These are phyloP conservation scores for Penicillium thymicola DNA, from an alignment of 2,329 filamentous ascomycete genomes.

Conservation along the genomic window DNA sequence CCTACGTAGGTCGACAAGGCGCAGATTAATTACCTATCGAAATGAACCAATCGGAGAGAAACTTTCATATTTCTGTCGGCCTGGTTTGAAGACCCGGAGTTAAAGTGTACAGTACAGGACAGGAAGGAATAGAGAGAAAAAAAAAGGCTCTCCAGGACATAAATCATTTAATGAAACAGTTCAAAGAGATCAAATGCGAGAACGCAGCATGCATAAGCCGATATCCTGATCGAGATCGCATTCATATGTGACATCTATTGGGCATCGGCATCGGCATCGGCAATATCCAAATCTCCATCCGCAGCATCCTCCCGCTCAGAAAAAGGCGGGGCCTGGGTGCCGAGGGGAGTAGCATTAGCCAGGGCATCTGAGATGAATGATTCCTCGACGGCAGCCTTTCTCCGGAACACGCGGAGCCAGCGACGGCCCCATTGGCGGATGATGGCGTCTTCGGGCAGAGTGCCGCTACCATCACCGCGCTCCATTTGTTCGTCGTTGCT, in stretches of 20 bases:
- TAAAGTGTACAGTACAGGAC: slow-evolving; percentile 12
- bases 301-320: slow-evolving; percentile 21
- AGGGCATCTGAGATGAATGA: slow-evolving; percentile 59
- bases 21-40: not conserved
- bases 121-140: not conserved
- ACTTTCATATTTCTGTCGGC: slow-evolving; percentile 1
- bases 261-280: slow-evolving; percentile 30
- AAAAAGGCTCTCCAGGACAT: slow-evolving; percentile 2
- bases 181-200: slow-evolving; percentile 1
- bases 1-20: not conserved
- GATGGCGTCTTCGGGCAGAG: slow-evolving; percentile 57
- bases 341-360: slow-evolving; percentile 46
- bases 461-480: slow-evolving; percentile 52
- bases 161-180: slow-evolving; percentile 5
- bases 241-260: slow-evolving; percentile 8
- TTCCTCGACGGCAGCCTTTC: slow-evolving; percentile 83
- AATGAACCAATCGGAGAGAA: not conserved
- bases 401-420: slow-evolving; percentile 81
- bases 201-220: not conserved
- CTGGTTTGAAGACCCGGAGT: not conserved
- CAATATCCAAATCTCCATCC: slow-evolving; percentile 33
- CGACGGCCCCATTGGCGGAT: slow-evolving; percentile 77
- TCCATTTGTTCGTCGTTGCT: slow-evolving; percentile 75
- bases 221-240: not conserved
- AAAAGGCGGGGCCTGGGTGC: slow-evolving; percentile 29